These are phyloP conservation scores for Schwanniomyces pseudopolymorphus DNA, from an alignment of 805 yeast genomes.

Conservation along the genomic window DNA sequence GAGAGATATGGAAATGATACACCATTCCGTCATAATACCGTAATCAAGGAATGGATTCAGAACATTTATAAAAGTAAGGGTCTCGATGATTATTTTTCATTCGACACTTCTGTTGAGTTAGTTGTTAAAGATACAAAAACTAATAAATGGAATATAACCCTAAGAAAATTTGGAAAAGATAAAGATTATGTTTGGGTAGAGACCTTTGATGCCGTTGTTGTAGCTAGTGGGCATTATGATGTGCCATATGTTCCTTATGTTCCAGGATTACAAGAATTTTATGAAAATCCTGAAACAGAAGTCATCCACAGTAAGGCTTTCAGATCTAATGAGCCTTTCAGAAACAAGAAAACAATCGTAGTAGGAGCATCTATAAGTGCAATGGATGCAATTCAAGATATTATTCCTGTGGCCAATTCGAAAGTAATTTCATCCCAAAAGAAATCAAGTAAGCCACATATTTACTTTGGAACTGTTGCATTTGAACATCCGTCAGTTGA, in stretches of 20 bases:
- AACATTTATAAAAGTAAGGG: constrained; percentile 18
- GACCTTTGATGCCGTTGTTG: constrained; percentile 40
- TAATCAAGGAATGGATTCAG: constrained; percentile 18
- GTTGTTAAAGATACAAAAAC: constrained; percentile 16
- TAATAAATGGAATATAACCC: constrained; percentile 19
- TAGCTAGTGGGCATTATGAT: constrained; percentile 50
- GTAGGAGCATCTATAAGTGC: constrained; percentile 66
- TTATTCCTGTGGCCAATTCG: constrained; percentile 14
- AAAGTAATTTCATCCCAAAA: constrained; percentile 12
- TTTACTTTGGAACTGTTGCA: constrained; percentile 9
- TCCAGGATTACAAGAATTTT: constrained; percentile 39
- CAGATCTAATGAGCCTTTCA: constrained; percentile 29
- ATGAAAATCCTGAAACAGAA: constrained; percentile 19
- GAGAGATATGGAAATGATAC: constrained; percentile 17
- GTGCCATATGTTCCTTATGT: constrained; percentile 46
- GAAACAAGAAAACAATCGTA: constrained; percentile 32
- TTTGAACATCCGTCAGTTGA: constrained; percentile 9
- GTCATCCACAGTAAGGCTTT: constrained; percentile 48
- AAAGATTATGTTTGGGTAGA: constrained; percentile 28
- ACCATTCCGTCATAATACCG: constrained; percentile 18
- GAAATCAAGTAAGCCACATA: constrained; percentile 3
- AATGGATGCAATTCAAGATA: constrained; percentile 45
- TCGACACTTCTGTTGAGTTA: constrained; percentile 26
- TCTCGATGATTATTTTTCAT: constrained; percentile 18
- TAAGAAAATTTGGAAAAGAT: constrained; percentile 17